Percentiles rank a stretch among this genome's conserved stretches.
Conservation (phyloP, 139 green algal genomes). For the Gonium pectorale region DNA sequence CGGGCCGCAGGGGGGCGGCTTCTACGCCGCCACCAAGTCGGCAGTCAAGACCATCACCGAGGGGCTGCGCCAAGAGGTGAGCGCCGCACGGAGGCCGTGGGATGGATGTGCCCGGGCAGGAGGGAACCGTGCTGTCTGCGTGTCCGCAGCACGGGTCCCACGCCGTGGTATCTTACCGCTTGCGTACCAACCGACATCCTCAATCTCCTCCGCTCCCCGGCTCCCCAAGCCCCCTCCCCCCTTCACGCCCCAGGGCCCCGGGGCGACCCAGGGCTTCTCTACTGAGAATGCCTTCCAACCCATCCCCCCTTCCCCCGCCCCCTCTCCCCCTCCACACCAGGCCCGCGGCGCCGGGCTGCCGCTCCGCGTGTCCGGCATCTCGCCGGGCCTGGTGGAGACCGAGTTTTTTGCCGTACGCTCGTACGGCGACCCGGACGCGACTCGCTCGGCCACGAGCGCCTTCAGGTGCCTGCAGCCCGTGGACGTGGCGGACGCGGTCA, state of each 20-base stretch:
- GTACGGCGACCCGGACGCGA: constrained; percentile 57
- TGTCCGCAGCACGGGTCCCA: no score
- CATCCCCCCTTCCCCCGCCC: no score
- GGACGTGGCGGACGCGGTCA: constrained; percentile 75
- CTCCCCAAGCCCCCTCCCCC: no score
- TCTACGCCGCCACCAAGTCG: constrained; percentile 64
- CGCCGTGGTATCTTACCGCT: no score
- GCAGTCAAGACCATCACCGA: constrained; percentile 74
- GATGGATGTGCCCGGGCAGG: no score
- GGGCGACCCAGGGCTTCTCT: no score
- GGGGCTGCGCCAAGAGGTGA: constrained; percentile 77
- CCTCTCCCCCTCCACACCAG: constrained; percentile 36
- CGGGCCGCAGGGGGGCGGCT: constrained; percentile 64
- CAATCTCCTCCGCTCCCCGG: no score
- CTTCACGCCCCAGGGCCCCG: no score
- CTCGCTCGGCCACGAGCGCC: constrained; percentile 37
- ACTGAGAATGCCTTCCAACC: no score
- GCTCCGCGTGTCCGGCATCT: constrained; percentile 77
- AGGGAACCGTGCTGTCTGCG: no score
- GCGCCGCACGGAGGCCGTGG: neutral
- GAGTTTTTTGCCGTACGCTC: constrained; percentile 73
- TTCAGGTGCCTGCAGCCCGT: constrained; percentile 66
- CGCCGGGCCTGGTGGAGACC: constrained; percentile 78
- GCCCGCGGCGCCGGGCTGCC: constrained; percentile 60
- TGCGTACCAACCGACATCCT: no score